Evolutionary conservation across 192 early-diverging fungal species (phyloP).

Genomic region (Coemansia pectinata): DNA sequence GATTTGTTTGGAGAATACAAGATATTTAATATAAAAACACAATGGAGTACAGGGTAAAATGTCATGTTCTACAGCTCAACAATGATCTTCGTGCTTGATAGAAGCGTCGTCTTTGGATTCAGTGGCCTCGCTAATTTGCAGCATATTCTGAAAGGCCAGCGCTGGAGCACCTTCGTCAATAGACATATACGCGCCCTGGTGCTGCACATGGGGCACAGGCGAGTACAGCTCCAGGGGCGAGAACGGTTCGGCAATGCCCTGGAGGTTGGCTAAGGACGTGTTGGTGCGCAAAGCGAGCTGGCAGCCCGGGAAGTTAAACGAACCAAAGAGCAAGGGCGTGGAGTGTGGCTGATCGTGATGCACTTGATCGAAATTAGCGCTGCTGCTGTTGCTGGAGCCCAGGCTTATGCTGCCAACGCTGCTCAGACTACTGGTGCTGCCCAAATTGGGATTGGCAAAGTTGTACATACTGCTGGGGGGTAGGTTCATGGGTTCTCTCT

Average conservation of each 20-base stretch:
- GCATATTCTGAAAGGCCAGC: neutral
- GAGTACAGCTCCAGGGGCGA: neutral
- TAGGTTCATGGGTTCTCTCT: conserved; percentile 48
- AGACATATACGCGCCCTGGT: neutral
- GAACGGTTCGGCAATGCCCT: neutral
- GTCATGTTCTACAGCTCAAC: neutral
- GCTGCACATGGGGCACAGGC: neutral
- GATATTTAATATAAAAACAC: neutral
- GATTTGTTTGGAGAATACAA: neutral
- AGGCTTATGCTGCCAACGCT: neutral
- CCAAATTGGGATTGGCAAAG: neutral
- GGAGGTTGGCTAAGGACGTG: neutral
- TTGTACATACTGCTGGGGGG: neutral
- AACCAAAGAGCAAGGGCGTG: neutral
- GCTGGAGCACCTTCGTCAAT: neutral
- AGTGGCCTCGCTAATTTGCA: neutral
- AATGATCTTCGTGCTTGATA: neutral
- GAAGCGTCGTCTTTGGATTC: neutral
- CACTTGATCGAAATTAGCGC: neutral
- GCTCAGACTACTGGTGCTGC: neutral
- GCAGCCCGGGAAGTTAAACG: neutral
- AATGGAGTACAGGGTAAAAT: neutral
- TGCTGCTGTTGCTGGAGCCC: neutral
- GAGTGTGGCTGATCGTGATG: neutral
- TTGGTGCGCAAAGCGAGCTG: neutral